Evolutionary conservation across 306 rosid genomes (phyloP), one percentile per base, ranked within the genome.

Genomic region (Macrotyloma uniflorum): DNA sequence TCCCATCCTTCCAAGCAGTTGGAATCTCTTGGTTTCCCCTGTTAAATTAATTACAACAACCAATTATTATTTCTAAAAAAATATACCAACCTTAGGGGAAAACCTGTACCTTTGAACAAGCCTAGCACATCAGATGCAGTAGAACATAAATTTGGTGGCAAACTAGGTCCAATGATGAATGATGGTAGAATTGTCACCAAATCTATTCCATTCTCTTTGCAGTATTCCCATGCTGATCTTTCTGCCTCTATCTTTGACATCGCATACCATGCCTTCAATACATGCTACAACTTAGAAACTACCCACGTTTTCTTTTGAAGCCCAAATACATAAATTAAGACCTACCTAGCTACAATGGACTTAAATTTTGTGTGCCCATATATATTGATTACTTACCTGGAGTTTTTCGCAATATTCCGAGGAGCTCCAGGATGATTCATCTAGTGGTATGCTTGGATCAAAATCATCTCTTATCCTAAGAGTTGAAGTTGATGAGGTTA

Each of bases 401-500:
- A 88, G 86, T 72, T 53, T 82, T 78, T 86, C 81, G 1, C 93
- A 93, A 20, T 83, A 75, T 43, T 91, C 86, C 13, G 82, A 73
- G 22, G 92, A 93, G 79, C 90, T 88, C 97, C 98, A 93, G 6
- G 87, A 83, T 2, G 91, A 91, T 69, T 94, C 96, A 33, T 91
- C 98, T 1, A 94, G 45, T 9, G 93, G 89, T 23, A 81, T 67
- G 13, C 83, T 86, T 5, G 93, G 85, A 63, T 90, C 87, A 79
- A 89, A 66, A 62, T 87, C 94, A 54, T 79, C 87, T 73, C 89
- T 89, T n/a, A 79, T 83, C 58, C 96, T 86, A 53, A 85, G 80
- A 26, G 96, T 84, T 22, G 98, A 89, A 69, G 98, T 91, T 11
- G 98, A 95, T 12, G 98, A 95, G 4, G 98, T 93, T 67, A 95